Conservation (phyloP, 2,329 filamentous ascomycete genomes). For the Acephala macrosclerotiorum region DNA sequence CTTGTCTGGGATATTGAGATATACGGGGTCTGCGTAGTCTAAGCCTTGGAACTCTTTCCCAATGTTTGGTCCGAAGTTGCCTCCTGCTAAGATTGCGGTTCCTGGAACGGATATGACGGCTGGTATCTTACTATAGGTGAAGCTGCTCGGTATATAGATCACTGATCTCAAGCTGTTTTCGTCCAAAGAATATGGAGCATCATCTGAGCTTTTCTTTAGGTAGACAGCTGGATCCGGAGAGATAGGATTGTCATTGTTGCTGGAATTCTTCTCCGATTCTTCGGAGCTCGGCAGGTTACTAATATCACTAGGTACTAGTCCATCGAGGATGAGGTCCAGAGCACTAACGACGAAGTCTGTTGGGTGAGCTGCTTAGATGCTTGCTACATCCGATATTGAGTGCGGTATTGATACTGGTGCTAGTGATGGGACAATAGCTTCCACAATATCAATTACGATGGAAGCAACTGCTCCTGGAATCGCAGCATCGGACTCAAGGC, state of each 20-base stretch:
- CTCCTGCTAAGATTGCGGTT: conserved; percentile 56
- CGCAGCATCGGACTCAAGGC: neutral
- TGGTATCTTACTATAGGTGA: conserved; percentile 51
- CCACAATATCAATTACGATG: neutral
- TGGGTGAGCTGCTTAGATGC: neutral
- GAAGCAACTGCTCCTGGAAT: neutral
- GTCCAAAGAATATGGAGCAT: neutral
- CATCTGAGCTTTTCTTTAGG: neutral
- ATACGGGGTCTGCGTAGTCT: conserved; percentile 56
- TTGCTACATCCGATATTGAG: neutral
- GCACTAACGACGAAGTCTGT: neutral
- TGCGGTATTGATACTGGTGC: neutral
- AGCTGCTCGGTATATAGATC: conserved; percentile 57
- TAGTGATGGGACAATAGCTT: neutral
- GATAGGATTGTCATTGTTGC: neutral
- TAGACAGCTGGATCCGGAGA: neutral
- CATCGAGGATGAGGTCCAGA: conserved; percentile 4
- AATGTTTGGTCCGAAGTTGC: conserved; percentile 46
- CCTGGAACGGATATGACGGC: conserved; percentile 62
- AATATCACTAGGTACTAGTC: neutral
- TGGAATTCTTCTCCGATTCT: neutral
- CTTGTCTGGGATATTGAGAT: conserved; percentile 58
- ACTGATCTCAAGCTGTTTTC: conserved; percentile 37
- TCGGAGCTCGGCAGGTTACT: neutral
- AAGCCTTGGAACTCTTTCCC: conserved; percentile 53